These are phyloP conservation scores for Rhodotorula glutinis DNA, from an alignment of 1,284 basidiomycete genomes.

Conservation along the genomic window DNA sequence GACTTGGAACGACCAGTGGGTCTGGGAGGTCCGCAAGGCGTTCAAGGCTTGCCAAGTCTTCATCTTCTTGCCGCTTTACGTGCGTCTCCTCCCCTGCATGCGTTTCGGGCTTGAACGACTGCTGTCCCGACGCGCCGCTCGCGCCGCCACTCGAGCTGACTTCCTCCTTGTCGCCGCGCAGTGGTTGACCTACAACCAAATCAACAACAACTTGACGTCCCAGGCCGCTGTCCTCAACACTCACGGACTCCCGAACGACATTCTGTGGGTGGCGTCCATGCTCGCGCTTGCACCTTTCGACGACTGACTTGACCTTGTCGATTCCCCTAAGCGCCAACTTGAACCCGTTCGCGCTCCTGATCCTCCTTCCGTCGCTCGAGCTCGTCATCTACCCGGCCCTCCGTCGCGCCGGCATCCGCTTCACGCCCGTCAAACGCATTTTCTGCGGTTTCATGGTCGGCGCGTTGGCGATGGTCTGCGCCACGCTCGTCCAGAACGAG, in stretches of 20 bases:
- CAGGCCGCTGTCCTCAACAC: conserved; percentile 40
- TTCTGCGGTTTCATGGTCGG: conserved; percentile 65
- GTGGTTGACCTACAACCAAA: conserved; percentile 63
- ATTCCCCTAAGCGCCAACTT: conserved; percentile 40
- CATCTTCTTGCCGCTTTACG: conserved; percentile 59
- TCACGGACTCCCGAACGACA: conserved; percentile 48
- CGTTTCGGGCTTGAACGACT: too few species aligned
- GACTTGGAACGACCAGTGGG: conserved; percentile 62
- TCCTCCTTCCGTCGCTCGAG: conserved; percentile 48
- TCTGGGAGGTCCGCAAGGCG: conserved; percentile 73
- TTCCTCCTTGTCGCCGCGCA: background rate
- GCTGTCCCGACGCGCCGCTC: too few species aligned
- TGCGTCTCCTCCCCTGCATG: background rate
- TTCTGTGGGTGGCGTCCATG: conserved; percentile 33
- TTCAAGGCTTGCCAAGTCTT: conserved; percentile 82
- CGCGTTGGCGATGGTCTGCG: conserved; percentile 50
- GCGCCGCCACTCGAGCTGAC: background rate
- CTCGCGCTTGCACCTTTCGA: too few species aligned
- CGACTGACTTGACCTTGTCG: too few species aligned
- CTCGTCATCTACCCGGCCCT: conserved; percentile 64
- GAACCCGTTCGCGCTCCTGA: conserved; percentile 41
- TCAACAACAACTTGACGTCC: conserved; percentile 34
- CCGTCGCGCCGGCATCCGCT: conserved; percentile 61
- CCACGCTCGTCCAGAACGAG: conserved; percentile 62
- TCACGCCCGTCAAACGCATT: conserved; percentile 71